These are phyloP conservation scores for Leccinum boreale DNA, from an alignment of 768 basidiomycete species.

Conservation along the genomic window DNA sequence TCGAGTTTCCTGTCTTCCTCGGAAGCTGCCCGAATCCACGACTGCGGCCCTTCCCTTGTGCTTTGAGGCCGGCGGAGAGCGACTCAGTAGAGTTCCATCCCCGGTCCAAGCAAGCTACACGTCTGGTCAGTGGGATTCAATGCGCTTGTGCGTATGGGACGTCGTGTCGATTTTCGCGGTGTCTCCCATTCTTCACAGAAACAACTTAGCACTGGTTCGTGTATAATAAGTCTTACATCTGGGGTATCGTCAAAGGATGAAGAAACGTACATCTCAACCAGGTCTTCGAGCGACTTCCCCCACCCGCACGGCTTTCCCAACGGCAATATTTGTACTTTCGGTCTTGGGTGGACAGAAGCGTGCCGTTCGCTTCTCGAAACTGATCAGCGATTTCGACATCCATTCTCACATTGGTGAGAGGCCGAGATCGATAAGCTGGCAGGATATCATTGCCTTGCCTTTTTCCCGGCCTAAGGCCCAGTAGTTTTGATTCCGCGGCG, in stretches of 20 bases:
- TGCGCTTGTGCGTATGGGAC: background rate
- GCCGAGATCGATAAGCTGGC: background rate
- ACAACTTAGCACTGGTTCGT: background rate
- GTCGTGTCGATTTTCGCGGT: background rate
- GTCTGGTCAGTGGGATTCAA: background rate
- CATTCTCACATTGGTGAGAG: background rate
- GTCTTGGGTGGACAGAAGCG: too few relatives aligned
- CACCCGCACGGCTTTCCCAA: too few relatives aligned
- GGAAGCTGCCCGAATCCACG: background rate
- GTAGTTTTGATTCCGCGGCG: background rate
- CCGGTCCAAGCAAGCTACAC: background rate
- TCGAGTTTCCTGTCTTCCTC: background rate
- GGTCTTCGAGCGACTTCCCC: background rate
- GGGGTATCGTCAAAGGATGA: background rate
- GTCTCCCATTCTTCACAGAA: background rate
- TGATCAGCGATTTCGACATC: background rate
- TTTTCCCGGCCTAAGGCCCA: background rate
- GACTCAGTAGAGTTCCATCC: too few relatives aligned
- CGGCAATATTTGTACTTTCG: background rate
- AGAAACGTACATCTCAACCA: background rate
- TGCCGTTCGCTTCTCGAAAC: background rate
- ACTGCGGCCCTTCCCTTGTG: background rate
- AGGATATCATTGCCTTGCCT: background rate
- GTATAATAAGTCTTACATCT: background rate
- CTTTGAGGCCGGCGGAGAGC: background rate